Conservation (phyloP, 2,329 filamentous ascomycete genomes). For the Cryphonectria parasitica region DNA sequence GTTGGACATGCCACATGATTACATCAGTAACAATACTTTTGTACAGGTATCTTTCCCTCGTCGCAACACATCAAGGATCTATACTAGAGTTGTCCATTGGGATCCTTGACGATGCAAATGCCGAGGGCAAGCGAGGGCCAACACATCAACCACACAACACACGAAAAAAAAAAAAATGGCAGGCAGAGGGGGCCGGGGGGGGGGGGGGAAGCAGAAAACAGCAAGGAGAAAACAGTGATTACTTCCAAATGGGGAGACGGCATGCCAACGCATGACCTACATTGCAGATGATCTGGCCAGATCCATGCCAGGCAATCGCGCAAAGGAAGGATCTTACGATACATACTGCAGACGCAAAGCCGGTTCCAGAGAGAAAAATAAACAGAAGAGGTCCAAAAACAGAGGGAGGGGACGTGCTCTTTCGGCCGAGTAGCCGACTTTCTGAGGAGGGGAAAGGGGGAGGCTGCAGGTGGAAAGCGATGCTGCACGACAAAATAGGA, state of each 20-base stretch:
- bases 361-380: neutral
- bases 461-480: neutral
- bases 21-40: neutral
- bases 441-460: neutral
- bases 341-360: neutral
- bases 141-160: neutral
- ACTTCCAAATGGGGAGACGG: neutral
- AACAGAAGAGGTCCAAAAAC: neutral
- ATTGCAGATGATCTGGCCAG: constrained; percentile 1
- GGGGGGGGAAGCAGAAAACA: neutral
- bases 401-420: neutral
- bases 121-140: neutral
- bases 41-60: neutral
- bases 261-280: constrained; percentile 5
- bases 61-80: neutral
- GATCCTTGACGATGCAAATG: neutral
- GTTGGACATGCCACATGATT: neutral
- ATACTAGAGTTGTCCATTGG: neutral
- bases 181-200: neutral
- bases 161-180: neutral
- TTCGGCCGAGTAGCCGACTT: neutral
- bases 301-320: neutral
- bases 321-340: neutral
- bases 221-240: neutral
- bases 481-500: neutral